Base-by-base conservation (phyloP, 345 rosid genomes). In the Heritiera littoralis region DNA sequence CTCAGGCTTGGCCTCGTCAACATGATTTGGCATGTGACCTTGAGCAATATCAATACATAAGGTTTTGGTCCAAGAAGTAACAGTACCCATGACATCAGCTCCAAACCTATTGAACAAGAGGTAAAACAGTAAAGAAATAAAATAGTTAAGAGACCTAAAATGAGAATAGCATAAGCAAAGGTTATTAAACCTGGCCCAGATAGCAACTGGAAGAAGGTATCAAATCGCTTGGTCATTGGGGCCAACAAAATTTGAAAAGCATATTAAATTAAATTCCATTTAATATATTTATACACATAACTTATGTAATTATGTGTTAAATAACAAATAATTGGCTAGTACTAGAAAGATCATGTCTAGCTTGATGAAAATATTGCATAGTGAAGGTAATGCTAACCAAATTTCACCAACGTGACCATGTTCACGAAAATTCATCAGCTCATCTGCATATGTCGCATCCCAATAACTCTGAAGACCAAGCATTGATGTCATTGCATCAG, bases 401-500 rank as follows among this genome's bases (percentile, higher is more conserved):
- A 93, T 91, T 93, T 95, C 98, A 64, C 98, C 98, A 17, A 88
- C 76, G 83, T 90, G 98, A 67, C 98, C 98, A 82, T 93, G 98
- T 83, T 92, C 98, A 76, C 86, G 87, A 78, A 93, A 95, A 77
- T 92, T 95, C 7, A 91, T 76, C 80, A 95, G 86, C 87, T 93
- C 98, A 77, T 90, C 98, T 0, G 98, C 93, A 79, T 93, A 95
- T 4, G 98, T 95, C 63, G 97, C 80, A 84, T 95, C 89, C 98
- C 98, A 95, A 68, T 95, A 93, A 87, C 94, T 93, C 80, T 92
- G 98, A 49, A 86, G 92, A 75, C 98, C 98, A 46, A 93, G 88
- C 97, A 92, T 86, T 56, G 98, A 93, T 55, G 86, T 77, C 71
- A 88, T 86, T 43, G 87, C 98, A 70, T 95, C 98, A 43, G 90